Evolutionary conservation across 1,284 basidiomycete species (phyloP).

Genomic region (Agroathelia rolfsii): DNA sequence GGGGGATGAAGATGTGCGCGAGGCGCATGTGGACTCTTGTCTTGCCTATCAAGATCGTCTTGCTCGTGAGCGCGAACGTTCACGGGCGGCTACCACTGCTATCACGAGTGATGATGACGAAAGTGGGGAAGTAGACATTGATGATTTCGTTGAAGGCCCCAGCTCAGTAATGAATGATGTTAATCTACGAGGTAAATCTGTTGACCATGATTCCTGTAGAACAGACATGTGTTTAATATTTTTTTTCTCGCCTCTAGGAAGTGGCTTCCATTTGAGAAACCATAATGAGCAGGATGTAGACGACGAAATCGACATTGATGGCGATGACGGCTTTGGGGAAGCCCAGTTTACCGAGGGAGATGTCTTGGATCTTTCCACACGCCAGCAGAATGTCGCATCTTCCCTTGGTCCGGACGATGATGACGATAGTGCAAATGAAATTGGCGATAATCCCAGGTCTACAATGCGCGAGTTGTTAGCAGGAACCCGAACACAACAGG

Average conservation of each 20-base stretch:
- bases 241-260: conserved; percentile 27
- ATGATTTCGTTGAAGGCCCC: conserved; percentile 19
- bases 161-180: conserved; percentile 24
- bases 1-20: conserved; percentile 61
- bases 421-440: conserved; percentile 30
- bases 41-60: conserved; percentile 46
- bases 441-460: conserved; percentile 31
- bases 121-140: conserved; percentile 22
- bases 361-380: conserved; percentile 30
- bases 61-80: conserved; percentile 33
- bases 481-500: too few relatives aligned
- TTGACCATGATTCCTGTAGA: background rate
- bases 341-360: conserved; percentile 69
- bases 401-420: conserved; percentile 6
- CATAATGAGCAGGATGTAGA: conserved; percentile 51
- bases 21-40: conserved; percentile 71
- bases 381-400: conserved; percentile 11
- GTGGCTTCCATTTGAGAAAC: conserved; percentile 57
- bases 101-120: conserved; percentile 18
- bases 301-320: conserved; percentile 70
- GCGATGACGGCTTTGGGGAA: conserved; percentile 64
- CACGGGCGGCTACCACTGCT: conserved; percentile 24
- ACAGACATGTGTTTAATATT: conserved; percentile 6
- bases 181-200: conserved; percentile 26
- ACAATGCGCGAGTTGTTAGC: too few relatives aligned